These are phyloP conservation scores for Ambrosia artemisiifolia DNA, from an alignment of 129 eudicot genomes.

Conservation along the genomic window DNA sequence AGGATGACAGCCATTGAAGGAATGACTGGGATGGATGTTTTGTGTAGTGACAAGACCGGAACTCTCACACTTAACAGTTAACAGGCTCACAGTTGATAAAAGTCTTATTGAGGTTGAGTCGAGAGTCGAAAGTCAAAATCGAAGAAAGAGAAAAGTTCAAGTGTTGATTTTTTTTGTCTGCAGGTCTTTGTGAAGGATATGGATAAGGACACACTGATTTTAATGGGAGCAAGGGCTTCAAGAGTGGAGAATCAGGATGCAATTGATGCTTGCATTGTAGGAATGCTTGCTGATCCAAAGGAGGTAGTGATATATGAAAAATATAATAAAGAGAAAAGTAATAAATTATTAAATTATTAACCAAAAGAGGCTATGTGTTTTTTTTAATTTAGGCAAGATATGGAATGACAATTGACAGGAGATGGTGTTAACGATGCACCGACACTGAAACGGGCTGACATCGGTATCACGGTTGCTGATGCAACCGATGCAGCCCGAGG, in stretches of 20 bases:
- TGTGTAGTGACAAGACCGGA: constrained; percentile 95
- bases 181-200: constrained; percentile 50
- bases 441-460: too few relatives aligned
- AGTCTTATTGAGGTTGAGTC: constrained; percentile 57
- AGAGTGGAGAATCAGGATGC: constrained; percentile 93
- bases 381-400: too few relatives aligned
- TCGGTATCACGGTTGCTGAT: constrained; percentile 76
- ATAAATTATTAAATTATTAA: not conserved
- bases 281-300: constrained; percentile 68
- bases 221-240: constrained; percentile 80
- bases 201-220: constrained; percentile 55
- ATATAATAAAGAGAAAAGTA: not conserved
- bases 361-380: not conserved
- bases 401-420: too few relatives aligned
- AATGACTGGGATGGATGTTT: constrained; percentile 95
- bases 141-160: not conserved
- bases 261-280: constrained; percentile 85
- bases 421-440: too few relatives aligned
- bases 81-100: constrained; percentile 82
- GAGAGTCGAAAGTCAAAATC: not conserved
- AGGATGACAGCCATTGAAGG: constrained; percentile 97
- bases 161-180: not conserved
- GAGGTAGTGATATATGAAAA: constrained; percentile 45
- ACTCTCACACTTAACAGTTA: constrained; percentile 84
- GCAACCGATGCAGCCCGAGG: constrained; percentile 91